phyloP scores from a whole-genome alignment of 495 filamentous ascomycete genomes.

The Hyaloscypha hepaticicola region DNA sequence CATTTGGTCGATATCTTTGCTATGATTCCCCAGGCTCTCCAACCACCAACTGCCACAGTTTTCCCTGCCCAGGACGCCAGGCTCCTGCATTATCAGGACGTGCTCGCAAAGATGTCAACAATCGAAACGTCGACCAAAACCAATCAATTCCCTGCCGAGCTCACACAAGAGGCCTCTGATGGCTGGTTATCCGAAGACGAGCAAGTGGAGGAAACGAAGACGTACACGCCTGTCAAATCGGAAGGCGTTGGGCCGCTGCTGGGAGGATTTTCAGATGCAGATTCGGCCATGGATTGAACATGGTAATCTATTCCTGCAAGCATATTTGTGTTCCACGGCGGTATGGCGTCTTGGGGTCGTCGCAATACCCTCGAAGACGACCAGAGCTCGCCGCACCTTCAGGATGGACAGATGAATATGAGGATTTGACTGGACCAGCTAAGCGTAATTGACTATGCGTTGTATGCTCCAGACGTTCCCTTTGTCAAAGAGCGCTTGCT shows the following conservation, averaged over 20 bases:
- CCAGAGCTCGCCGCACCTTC: conserved; percentile 24
- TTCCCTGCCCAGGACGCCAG: conserved; percentile 41
- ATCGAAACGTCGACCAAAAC: conserved; percentile 48
- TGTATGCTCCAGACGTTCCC: conserved; percentile 34
- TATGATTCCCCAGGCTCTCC: conserved; percentile 48
- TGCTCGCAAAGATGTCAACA: conserved; percentile 52
- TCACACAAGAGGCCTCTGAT: conserved; percentile 44
- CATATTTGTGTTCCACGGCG: conserved; percentile 27
- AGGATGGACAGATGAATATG: conserved; percentile 29
- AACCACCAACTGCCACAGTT: conserved; percentile 33
- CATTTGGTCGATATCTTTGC: conserved; percentile 61
- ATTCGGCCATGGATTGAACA: conserved; percentile 27
- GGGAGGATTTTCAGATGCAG: conserved; percentile 33
- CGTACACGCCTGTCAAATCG: conserved; percentile 28
- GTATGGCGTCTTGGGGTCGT: conserved; percentile 25
- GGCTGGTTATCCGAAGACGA: conserved; percentile 35
- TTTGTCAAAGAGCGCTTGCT: conserved; percentile 32
- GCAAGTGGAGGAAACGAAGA: conserved; percentile 27
- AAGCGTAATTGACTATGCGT: conserved; percentile 34
- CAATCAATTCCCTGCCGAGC: conserved; percentile 36
- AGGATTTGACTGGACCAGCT: conserved; percentile 34
- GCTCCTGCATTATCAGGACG: conserved; percentile 49
- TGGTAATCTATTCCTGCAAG: conserved; percentile 15
- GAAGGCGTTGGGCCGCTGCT: conserved; percentile 32
- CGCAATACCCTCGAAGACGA: conserved; percentile 27